These are phyloP conservation scores for Mycena venus DNA, from an alignment of 768 basidiomycete species.

Conservation along the genomic window DNA sequence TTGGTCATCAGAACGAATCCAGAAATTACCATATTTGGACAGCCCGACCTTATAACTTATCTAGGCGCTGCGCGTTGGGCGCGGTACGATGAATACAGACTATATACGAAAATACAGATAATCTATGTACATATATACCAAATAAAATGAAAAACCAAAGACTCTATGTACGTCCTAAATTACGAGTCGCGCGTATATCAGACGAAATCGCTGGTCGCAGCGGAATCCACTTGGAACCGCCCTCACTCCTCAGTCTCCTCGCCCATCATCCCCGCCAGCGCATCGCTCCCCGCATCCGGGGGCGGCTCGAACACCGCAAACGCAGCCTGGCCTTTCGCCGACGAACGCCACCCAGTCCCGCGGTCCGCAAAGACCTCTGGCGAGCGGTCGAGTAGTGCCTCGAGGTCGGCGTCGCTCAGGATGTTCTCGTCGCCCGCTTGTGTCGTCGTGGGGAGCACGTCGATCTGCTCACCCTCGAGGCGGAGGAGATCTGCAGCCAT, in stretches of 20 bases:
- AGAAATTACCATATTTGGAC: background rate
- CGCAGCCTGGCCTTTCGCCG: conserved; percentile 59
- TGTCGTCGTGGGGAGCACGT: conserved; percentile 82
- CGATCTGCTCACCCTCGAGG: conserved; percentile 90
- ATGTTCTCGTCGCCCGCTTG: conserved; percentile 75
- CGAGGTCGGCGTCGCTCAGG: conserved; percentile 86
- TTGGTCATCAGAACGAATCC: background rate
- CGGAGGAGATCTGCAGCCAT: conserved; percentile 83
- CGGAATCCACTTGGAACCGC: too few species aligned
- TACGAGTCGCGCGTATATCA: background rate
- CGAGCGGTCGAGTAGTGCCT: conserved; percentile 83
- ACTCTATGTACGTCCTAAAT: background rate
- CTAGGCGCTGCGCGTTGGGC: too few species aligned
- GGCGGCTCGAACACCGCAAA: conserved; percentile 87
- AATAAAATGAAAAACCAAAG: background rate
- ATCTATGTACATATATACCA: background rate
- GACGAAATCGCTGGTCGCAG: background rate
- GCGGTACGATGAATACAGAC: background rate
- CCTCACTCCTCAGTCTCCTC: conserved; percentile 46
- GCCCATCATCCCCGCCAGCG: conserved; percentile 78
- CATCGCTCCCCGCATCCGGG: conserved; percentile 72
- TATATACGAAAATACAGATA: too few species aligned
- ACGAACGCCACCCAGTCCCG: conserved; percentile 80
- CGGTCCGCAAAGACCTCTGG: conserved; percentile 80
- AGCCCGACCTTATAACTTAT: background rate